Evolutionary conservation across 208 protist genomes (phyloP).

Genomic region (Phytomonas sp.): DNA sequence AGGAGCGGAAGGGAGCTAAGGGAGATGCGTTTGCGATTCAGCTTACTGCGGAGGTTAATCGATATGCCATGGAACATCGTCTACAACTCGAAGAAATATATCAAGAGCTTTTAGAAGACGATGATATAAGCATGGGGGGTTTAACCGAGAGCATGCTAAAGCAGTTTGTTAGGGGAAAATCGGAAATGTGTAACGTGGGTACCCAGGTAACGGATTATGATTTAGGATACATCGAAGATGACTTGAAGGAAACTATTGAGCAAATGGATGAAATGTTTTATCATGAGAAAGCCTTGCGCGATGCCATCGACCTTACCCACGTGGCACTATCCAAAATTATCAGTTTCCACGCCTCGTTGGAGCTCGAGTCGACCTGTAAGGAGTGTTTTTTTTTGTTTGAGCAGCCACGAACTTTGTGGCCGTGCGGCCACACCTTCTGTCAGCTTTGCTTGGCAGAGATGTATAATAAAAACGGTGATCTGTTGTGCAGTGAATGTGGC

Average conservation of each 20-base stretch:
- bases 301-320: conserved; percentile 45
- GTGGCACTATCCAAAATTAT: conserved; percentile 74
- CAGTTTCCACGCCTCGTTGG: conserved; percentile 75
- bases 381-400: conserved; percentile 84
- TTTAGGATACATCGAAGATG: conserved; percentile 62
- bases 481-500: conserved; percentile 83
- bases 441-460: conserved; percentile 59
- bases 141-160: conserved; percentile 45
- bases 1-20: conserved; percentile 21
- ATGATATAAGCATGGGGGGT: conserved; percentile 14
- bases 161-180: conserved; percentile 36
- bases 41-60: conserved; percentile 62
- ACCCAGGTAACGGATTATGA: conserved; percentile 67
- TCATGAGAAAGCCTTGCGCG: conserved; percentile 52
- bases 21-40: conserved; percentile 58
- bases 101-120: neutral
- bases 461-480: conserved; percentile 64
- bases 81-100: neutral
- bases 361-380: conserved; percentile 82
- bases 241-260: conserved; percentile 38
- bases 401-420: conserved; percentile 74
- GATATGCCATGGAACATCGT: conserved; percentile 28
- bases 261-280: conserved; percentile 64
- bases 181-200: conserved; percentile 28
- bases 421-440: conserved; percentile 87